A percentile compares a stretch with the other conserved stretches of the same genome.
Conservation (phyloP, 2,329 filamentous ascomycete species). For the Paracoccidioides brasiliensis region DNA sequence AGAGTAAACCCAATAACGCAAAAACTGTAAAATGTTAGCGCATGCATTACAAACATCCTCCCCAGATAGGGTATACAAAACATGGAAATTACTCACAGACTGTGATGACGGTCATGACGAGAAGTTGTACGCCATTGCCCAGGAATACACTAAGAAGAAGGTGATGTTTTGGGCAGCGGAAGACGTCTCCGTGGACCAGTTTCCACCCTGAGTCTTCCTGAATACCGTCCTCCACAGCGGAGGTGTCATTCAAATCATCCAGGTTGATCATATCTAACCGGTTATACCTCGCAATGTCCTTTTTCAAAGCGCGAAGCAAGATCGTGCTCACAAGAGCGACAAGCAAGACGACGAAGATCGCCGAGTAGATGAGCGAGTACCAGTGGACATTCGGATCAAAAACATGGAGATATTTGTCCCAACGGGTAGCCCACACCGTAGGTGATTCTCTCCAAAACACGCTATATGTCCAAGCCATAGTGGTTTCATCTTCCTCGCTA, state of each 20-base stretch:
- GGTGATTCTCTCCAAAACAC: slow-evolving; percentile 75
- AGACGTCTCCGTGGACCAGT: slow-evolving; percentile 92
- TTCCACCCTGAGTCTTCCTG: slow-evolving; percentile 99
- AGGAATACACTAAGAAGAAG: slow-evolving; percentile 76
- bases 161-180: slow-evolving; percentile 72
- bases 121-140: slow-evolving; percentile 88
- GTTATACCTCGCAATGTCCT: slow-evolving; percentile 96
- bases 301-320: slow-evolving; percentile 71
- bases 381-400: slow-evolving; percentile 97
- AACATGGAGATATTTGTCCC: slow-evolving; percentile 98
- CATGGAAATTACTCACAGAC: slow-evolving; percentile 42
- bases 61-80: neutral
- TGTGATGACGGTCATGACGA: slow-evolving; percentile 93
- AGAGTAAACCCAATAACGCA: slow-evolving; percentile 85
- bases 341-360: slow-evolving; percentile 85
- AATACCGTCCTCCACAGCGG: slow-evolving; percentile 73
- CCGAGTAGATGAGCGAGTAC: slow-evolving; percentile 95
- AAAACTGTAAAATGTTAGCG: slow-evolving; percentile 41
- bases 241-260: slow-evolving; percentile 73
- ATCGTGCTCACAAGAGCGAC: slow-evolving; percentile 89
- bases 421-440: slow-evolving; percentile 89
- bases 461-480: slow-evolving; percentile 80
- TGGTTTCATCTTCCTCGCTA: slow-evolving; percentile 47
- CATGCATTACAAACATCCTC: neutral
- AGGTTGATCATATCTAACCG: slow-evolving; percentile 80